phyloP scores from a whole-genome alignment of 352 stramenopile species.

The Phytophthora chlamydospora region DNA sequence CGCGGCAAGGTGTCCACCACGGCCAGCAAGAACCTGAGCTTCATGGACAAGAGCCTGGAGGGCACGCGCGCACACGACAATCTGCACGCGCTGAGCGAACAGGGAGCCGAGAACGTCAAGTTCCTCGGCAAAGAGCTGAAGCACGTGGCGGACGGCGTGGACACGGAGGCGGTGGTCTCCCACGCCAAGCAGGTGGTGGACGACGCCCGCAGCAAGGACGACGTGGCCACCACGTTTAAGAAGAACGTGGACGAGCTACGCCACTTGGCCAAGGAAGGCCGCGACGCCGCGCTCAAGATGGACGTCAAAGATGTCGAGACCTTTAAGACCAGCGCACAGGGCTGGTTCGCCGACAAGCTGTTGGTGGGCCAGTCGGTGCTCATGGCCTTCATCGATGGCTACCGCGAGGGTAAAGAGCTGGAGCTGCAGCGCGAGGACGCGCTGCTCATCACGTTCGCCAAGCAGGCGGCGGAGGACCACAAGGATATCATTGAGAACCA shows the following conservation, averaged over 20 bases:
- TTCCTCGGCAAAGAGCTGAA: slow-evolving; percentile 62
- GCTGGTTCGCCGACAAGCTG: slow-evolving; percentile 87
- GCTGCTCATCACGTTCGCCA: slow-evolving; percentile 75
- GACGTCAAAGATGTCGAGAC: slow-evolving; percentile 69
- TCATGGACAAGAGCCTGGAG: slow-evolving; percentile 68
- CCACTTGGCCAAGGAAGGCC: slow-evolving; percentile 61
- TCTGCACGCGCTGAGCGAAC: slow-evolving; percentile 53
- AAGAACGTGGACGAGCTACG: slow-evolving; percentile 77
- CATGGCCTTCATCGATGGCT: slow-evolving; percentile 84
- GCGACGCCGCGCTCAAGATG: slow-evolving; percentile 61
- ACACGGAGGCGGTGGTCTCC: slow-evolving; percentile 59
- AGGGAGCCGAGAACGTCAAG: slow-evolving; percentile 57
- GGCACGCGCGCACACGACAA: slow-evolving; percentile 69
- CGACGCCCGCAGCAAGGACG: slow-evolving; percentile 71
- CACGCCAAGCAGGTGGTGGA: slow-evolving; percentile 68
- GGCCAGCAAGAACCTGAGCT: slow-evolving; percentile 59
- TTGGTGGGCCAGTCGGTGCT: slow-evolving; percentile 82
- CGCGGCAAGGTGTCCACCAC: slow-evolving; percentile 65
- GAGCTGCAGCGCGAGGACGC: slow-evolving; percentile 78
- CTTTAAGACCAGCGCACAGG: slow-evolving; percentile 67
- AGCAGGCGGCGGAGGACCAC: slow-evolving; percentile 78
- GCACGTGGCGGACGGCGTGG: slow-evolving; percentile 61
- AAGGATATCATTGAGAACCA: slow-evolving; percentile 74
- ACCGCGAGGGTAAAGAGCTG: slow-evolving; percentile 77
- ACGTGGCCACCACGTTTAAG: slow-evolving; percentile 66